Evolutionary conservation across 345 rosid species (phyloP).

Genomic region (Populus pruinosa): DNA sequence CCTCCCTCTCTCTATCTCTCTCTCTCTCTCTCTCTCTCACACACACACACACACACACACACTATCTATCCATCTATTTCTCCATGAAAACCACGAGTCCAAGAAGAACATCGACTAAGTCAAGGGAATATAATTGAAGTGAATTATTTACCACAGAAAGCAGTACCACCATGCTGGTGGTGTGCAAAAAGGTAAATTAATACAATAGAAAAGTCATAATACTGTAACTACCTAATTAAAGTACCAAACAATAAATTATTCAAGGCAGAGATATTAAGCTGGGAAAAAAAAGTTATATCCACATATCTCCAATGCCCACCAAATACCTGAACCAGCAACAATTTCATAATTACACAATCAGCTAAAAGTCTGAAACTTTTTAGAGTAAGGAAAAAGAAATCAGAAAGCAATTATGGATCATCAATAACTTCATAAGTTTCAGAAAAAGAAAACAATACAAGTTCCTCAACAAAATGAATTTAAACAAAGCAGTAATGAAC

Average conservation of each 20-base stretch:
- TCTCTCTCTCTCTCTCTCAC: neutral
- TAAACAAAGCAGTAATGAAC: neutral
- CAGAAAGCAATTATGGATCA: constrained; percentile 3
- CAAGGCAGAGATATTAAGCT: neutral
- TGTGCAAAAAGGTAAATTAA: neutral
- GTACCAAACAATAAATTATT: neutral
- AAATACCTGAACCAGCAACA: neutral
- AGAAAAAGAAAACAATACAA: neutral
- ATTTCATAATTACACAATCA: neutral
- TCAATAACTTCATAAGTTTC: neutral
- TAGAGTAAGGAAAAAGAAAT: neutral
- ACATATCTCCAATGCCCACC: neutral
- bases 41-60: neutral
- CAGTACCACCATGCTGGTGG: neutral
- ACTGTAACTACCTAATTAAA: neutral
- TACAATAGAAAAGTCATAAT: neutral
- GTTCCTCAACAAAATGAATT: neutral
- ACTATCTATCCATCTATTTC: neutral
- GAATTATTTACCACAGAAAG: neutral
- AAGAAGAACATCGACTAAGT: neutral
- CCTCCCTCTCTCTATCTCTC: neutral
- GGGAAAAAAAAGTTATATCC: no score
- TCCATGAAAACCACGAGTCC: neutral
- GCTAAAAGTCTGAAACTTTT: neutral
- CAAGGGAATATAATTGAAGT: neutral